Conservation (phyloP, 1,284 basidiomycete genomes). For the Porphyrellus sp. region DNA sequence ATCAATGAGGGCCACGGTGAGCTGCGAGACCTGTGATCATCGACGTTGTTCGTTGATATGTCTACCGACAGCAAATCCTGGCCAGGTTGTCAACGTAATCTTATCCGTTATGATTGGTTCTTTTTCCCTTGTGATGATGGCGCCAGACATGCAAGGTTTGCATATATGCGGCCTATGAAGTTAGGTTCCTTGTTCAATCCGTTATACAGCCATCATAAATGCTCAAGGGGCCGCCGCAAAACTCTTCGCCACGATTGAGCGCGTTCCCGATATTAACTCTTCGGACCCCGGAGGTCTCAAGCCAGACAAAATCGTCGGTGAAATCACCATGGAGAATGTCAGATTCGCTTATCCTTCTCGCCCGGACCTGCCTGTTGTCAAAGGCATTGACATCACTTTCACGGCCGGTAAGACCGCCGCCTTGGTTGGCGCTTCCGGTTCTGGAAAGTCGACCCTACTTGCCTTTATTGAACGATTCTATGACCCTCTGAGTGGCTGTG, state of each 20-base stretch:
- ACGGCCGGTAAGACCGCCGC: conserved; percentile 78
- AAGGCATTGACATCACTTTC: conserved; percentile 63
- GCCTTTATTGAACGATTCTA: conserved; percentile 84
- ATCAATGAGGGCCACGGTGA: conserved; percentile 60
- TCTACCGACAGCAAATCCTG: conserved; percentile 55
- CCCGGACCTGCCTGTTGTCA: conserved; percentile 70
- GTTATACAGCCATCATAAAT: conserved; percentile 69
- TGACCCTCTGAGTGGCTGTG: conserved; percentile 65
- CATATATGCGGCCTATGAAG: not conserved
- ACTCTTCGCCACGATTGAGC: conserved; percentile 89
- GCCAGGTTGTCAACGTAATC: conserved; percentile 79
- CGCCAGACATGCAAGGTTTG: conserved; percentile 78
- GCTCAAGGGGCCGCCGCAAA: conserved; percentile 90
- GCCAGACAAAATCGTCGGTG: conserved; percentile 63
- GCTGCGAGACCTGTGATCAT: conserved; percentile 1
- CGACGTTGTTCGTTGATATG: not conserved
- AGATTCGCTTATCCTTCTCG: conserved; percentile 81
- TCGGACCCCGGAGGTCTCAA: conserved; percentile 67
- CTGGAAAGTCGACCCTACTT: conserved; percentile 86
- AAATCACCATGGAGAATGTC: conserved; percentile 69
- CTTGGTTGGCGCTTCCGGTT: conserved; percentile 85
- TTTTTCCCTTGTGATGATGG: conserved; percentile 78
- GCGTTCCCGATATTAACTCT: conserved; percentile 83
- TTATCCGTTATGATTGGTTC: conserved; percentile 86
- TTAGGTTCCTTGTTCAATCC: not conserved